Evolutionary conservation across 2,329 filamentous ascomycete species (phyloP).

Genomic region (Colletotrichum tabaci): DNA sequence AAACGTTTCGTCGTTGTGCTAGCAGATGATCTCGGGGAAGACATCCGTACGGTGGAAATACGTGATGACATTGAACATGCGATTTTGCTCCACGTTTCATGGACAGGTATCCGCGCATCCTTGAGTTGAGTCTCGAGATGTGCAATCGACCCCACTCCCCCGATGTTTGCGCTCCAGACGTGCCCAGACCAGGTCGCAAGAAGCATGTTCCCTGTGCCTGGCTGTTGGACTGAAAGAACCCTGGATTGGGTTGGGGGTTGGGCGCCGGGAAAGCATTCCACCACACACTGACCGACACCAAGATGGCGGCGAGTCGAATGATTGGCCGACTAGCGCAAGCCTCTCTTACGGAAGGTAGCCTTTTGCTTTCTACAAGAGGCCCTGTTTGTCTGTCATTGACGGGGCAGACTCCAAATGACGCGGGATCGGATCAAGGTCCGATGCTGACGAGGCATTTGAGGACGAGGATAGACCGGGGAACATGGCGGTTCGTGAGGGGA

Average conservation of each 20-base stretch:
- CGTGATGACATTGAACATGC: conserved; percentile 11
- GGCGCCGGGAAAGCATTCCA: conserved; percentile 18
- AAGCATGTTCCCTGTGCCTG: conserved; percentile 38
- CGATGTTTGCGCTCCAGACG: conserved; percentile 24
- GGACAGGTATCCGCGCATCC: neutral
- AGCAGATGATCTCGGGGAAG: conserved; percentile 21
- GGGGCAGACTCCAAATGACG: conserved; percentile 5
- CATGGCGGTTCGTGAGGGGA: conserved; percentile 37
- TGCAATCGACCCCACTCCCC: conserved; percentile 23
- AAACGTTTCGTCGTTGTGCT: neutral
- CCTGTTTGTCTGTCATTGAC: conserved; percentile 11
- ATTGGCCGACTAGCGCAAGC: conserved; percentile 23
- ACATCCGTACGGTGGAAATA: neutral
- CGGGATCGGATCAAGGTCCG: conserved; percentile 26
- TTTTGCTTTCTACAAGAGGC: conserved; percentile 7
- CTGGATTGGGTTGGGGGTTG: conserved; percentile 16
- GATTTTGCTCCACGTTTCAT: conserved; percentile 15
- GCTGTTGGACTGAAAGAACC: conserved; percentile 26
- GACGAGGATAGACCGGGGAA: conserved; percentile 18
- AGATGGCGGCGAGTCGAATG: conserved; percentile 6
- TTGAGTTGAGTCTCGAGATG: conserved; percentile 4
- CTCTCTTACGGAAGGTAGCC: conserved; percentile 3
- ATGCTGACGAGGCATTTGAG: conserved; percentile 9
- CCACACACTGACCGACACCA: conserved; percentile 27
- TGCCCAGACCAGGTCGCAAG: conserved; percentile 10